Base-by-base conservation (phyloP, 129 eudicot species). In the Kitagawia praeruptora region DNA sequence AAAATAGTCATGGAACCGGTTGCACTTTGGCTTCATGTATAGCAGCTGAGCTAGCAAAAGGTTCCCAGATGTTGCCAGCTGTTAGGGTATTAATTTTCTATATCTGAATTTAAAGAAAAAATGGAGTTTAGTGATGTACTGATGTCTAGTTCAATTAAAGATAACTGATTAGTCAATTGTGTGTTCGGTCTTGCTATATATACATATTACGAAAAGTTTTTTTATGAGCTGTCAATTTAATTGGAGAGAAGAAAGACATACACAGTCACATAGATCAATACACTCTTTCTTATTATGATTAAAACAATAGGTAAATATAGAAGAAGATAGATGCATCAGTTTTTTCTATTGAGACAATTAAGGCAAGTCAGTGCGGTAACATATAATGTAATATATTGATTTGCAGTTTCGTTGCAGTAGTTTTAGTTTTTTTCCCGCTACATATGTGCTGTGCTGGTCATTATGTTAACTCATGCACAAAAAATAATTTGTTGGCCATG, bases 11-110 rank as follows among this genome's bases (percentile, higher is more conserved):
- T 80, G 97, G 98, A 88, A 91, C 98, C 75, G 98, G 98, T 80
- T 94, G 98, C 77, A 91, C 90, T 47, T 86, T 94, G 91, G 97
- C 98, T 42, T 92, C 98, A 85, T 81, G 97, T 83, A 90, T 94
- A 84, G 98, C 97, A 46, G 97, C 97, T 79, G 98, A 94, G 84
- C 88, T 94, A 74, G 98, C 98, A 80, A 94, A 89, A 87, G 98
- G 98, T 71, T 85, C 85, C 82, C 78, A 88, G 51, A 87, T 94
- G 91, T 81, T 92, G 66, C 85, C 93, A 79, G 97, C 98, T 80
- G 90, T 94, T 77, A 87, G 87, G 96, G 98, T 93, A 80, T 81
- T 77, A 45, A 77, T 70, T 64, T 39, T 80, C 49, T 64, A 14
- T 23, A 46, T 76, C 46, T 45, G 19, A 74, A 42, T 0, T 2